Evolutionary conservation across 108 stramenopile genomes (phyloP), one percentile per base, ranked within the genome.

Genomic region (Tribonema minus): DNA sequence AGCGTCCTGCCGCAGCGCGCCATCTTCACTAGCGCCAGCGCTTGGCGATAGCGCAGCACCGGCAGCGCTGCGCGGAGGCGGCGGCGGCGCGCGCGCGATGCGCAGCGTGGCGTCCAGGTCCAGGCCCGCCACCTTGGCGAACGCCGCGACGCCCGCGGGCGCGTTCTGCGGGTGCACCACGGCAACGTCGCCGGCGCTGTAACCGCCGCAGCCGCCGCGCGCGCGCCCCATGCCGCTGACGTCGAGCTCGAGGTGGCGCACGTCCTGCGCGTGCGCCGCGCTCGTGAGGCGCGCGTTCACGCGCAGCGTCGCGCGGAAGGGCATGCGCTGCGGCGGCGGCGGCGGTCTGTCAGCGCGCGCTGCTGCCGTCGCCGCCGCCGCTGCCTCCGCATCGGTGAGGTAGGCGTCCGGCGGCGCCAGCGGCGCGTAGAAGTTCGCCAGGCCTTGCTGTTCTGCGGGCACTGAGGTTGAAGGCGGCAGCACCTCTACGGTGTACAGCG

Each of bases 191-290:
- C 85, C 84, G 6, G 85, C 84, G 5, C 12, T 20, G 68, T 86
- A 85, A 1, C n/a, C 31, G 3, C 31, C 33, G 3, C 4, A 25
- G 31, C 79, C 70, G 30, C 68, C 70, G 3, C 28, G 62, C 37
- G 27, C 59, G 25, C 35, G 32, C 26, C 12, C n/a, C 9, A 20
- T 30, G 7, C 58, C 68, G 12, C 39, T 29, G 2, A 72, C 38
- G 23, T 84, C 80, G 33, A 83, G 71, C 70, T 85, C 84, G 46
- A 85, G 61, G 35, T 83, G 76, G n/a, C 82, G 82, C 6, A 84
- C 83, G 20, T 82, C 84, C 71, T 85, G 84, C 23, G 67, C 68
- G 40, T 82, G 82, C 27, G 71, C 83, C 5, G 68, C 61, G 7
- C 35, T 32, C 23, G 84, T 80, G 64, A 85, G 3, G 25, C 84